Evolutionary conservation across 768 basidiomycete species (phyloP).

Genomic region (Macrolepiota dolichaula): DNA sequence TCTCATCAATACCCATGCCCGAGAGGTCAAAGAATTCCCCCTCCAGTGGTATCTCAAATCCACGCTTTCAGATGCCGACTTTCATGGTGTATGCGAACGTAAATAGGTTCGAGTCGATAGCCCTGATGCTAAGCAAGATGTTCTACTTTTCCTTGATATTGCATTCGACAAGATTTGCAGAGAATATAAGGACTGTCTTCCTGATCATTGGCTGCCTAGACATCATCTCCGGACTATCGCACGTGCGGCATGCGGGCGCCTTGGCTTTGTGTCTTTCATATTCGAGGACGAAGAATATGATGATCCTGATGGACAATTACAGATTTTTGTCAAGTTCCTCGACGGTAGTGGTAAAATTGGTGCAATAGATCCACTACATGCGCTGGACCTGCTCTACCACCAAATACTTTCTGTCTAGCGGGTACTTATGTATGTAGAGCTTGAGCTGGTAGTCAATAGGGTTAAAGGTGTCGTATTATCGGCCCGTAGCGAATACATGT

Average conservation of each 20-base stretch:
- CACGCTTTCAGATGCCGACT: no score
- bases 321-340: not conserved
- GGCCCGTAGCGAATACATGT: no score
- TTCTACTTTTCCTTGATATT: not conserved
- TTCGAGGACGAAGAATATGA: not conserved
- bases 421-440: no score
- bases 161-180: not conserved
- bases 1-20: slow-evolving; percentile 1
- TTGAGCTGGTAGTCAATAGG: no score
- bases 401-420: no score
- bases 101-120: not conserved
- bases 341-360: not conserved
- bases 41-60: no score
- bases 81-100: not conserved
- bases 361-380: not conserved
- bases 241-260: not conserved
- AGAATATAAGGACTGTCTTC: not conserved
- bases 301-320: not conserved
- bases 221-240: not conserved
- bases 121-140: not conserved
- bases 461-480: no score
- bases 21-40: not conserved
- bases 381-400: not conserved
- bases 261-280: not conserved
- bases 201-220: not conserved